Evolutionary conservation across 1,139 yeast genomes (phyloP), one percentile per base, ranked within the genome.

Genomic region (Saccharomyces pastorianus): DNA sequence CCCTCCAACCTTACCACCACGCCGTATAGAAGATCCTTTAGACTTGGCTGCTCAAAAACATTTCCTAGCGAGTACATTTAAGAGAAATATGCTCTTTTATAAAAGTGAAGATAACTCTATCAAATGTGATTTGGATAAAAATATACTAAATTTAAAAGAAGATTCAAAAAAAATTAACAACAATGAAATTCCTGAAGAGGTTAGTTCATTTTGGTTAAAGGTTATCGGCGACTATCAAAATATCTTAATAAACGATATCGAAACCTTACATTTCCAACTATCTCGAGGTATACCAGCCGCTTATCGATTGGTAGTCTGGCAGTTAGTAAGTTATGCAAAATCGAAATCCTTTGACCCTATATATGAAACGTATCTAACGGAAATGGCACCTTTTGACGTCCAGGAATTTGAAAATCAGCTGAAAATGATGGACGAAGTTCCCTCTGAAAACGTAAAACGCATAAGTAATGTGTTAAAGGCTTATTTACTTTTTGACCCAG

Each of bases 281-380:
- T 77, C 83, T 44, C 72, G 73, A 9, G 97, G 97, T 46, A 83
- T 90, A 50, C 97, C 97, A 9, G 74, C 77, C 51, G 93, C 86
- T 59, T 76, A 90, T 50, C 76, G 97, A 58, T 95, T 96, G 0
- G 82, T 89, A 58, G 78, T 90, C 27, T 90, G 97, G 97, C 96
- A 89, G 69, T 73, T 88, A 51, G 84, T 89, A 50, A 78, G 95
- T 20, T 81, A 82, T 57, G 83, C 93, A 13, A 88, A 88, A 64
- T 81, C 84, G 50, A 78, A 82, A 51, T 75, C 88, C 61, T 95
- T 88, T 67, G 91, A 85, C 59, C 71, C 74, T 4, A 82, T 81
- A 63, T 79, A 81, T 57, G 73, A 78, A 38, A 78, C 81, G 48
- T 74, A 83, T 56, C 71, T 74, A 52, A 74, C 71, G 42, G 75